phyloP scores from a whole-genome alignment of 2,329 filamentous ascomycete genomes.

The Penicillium sp. region DNA sequence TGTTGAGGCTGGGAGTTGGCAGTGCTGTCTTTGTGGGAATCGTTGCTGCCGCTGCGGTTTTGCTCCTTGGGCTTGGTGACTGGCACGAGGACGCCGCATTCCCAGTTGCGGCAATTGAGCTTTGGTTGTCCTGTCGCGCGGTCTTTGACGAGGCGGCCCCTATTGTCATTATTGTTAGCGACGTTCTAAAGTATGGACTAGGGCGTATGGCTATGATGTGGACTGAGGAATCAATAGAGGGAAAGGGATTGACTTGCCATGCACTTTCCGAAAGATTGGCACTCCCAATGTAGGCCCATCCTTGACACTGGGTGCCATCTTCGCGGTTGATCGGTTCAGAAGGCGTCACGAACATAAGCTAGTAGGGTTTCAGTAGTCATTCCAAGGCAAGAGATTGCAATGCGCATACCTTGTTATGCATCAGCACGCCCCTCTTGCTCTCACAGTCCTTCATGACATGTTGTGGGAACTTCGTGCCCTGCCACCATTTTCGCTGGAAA shows the following conservation, averaged over 20 bases:
- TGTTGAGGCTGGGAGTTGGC: neutral
- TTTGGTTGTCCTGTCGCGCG: slow-evolving; percentile 61
- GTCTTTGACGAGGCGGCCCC: slow-evolving; percentile 73
- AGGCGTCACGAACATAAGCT: slow-evolving; percentile 23
- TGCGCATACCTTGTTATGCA: slow-evolving; percentile 74
- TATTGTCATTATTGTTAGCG: slow-evolving; percentile 28
- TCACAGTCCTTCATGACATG: slow-evolving; percentile 67
- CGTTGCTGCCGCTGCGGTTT: slow-evolving; percentile 21
- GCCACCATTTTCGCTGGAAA: slow-evolving; percentile 67
- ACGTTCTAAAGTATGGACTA: too few species aligned
- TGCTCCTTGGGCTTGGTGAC: slow-evolving; percentile 33
- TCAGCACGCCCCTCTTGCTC: slow-evolving; percentile 66
- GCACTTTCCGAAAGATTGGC: slow-evolving; percentile 90
- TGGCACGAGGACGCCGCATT: slow-evolving; percentile 79
- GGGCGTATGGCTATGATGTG: neutral
- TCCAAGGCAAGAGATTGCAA: neutral
- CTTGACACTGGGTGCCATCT: slow-evolving; percentile 34
- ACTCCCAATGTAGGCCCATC: slow-evolving; percentile 83
- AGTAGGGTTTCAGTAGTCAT: neutral
- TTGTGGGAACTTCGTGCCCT: slow-evolving; percentile 62
- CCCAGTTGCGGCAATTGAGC: slow-evolving; percentile 86
- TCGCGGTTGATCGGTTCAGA: slow-evolving; percentile 17
- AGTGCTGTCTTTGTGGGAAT: slow-evolving; percentile 28
- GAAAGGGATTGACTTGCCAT: slow-evolving; percentile 55
- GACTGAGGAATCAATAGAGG: neutral